Base-by-base conservation (phyloP, 768 basidiomycete genomes). In the Termitomyces heimii region DNA sequence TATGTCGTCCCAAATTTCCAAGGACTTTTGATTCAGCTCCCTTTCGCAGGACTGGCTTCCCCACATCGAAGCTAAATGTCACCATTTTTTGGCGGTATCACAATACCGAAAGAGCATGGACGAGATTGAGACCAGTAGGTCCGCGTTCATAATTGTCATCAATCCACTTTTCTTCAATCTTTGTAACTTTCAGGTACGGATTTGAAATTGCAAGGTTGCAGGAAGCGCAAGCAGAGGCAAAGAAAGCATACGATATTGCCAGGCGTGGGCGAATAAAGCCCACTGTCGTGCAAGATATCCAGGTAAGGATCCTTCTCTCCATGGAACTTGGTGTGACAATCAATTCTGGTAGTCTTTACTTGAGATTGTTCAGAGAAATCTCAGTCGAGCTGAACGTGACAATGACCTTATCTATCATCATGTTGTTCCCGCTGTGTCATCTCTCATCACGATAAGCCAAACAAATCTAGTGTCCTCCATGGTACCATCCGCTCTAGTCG, bases 391-490 rank as follows among this genome's bases (percentile, higher is more conserved):
- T 0, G 83, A 88, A 60, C 83, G 92, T 32, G 96, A 98, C 70
- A 99, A 99, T 68, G 90, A 96, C 70, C 75, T 97, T 7, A 97
- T 99, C 39, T 99, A 98, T 72, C 93, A 97, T 63, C 81, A 92
- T 51, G 87, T 92, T 55, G 77, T 96, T 1, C 94, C 95, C 1
- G 75, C 93, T 0, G 64, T 81, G 4, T 83, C 88, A 2, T 79
- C 86, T 16, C 80, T 97, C 7, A 73, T 85, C 0, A 67, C 79
- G 0, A 84, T 98, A 50, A 74, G 77, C 31, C 83, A 83, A 37
- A 83, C 84, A 2, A 71, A 81, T 10, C 81, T 98, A 66, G 89
- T 85, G 34, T 80, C 84, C 58, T 69, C 84, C 2, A 79, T 70
- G 16, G 64, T 84, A 2, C 84, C 86, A 0, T 69, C 75, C 0